These are phyloP conservation scores for Volvox africanus DNA, from an alignment of 139 green algal genomes.

Conservation along the genomic window DNA sequence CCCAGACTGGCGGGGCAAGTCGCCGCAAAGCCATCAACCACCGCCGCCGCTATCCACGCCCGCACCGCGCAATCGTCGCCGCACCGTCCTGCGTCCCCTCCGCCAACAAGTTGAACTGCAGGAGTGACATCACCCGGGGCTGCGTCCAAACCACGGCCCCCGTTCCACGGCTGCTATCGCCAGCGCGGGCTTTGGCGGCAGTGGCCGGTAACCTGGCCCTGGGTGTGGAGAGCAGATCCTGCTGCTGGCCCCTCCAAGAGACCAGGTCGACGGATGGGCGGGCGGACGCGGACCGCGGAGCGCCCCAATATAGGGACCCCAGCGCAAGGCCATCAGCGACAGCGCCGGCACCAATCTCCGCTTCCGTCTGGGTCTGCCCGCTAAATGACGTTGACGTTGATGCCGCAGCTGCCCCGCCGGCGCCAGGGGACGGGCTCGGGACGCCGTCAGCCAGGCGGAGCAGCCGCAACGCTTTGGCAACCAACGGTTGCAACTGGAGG, in stretches of 20 bases:
- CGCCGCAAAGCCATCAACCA: not conserved
- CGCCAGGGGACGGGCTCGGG: too few species aligned
- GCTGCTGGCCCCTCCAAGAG: conserved; percentile 7
- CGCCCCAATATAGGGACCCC: not conserved
- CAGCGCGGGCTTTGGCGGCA: not conserved
- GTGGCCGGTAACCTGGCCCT: not conserved
- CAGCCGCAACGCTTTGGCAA: conserved; percentile 11
- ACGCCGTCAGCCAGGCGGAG: conserved; percentile 7
- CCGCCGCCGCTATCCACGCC: not conserved
- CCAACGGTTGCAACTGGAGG: not conserved
- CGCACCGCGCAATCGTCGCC: not conserved
- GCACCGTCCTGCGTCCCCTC: conserved; percentile 32
- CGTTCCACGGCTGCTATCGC: not conserved
- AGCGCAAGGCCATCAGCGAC: not conserved
- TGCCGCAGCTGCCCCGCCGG: not conserved
- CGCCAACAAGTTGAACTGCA: conserved; percentile 12
- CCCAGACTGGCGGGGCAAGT: not conserved
- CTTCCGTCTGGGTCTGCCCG: not conserved
- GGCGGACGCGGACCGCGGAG: not conserved
- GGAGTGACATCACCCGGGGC: not conserved
- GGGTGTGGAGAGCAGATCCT: not conserved
- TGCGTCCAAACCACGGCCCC: not conserved
- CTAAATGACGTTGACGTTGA: not conserved
- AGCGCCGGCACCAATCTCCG: not conserved
- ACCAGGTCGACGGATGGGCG: not conserved